Evolutionary conservation across 768 basidiomycete species (phyloP).

Genomic region (Xerocomellus amylosporus): DNA sequence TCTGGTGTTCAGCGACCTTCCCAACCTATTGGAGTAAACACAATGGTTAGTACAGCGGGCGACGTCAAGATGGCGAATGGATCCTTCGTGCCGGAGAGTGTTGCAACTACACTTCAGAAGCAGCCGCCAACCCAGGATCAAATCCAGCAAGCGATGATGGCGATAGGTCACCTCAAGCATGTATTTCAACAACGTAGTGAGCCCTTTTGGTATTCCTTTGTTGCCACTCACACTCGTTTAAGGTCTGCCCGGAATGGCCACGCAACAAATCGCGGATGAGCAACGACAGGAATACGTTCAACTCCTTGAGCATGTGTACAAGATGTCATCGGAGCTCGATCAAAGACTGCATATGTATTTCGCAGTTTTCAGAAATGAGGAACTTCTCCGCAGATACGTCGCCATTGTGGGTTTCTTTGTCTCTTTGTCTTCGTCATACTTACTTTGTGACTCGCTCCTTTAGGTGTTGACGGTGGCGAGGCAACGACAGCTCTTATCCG

Average conservation of each 20-base stretch:
- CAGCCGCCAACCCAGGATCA: conserved; percentile 33
- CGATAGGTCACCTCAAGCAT: conserved; percentile 34
- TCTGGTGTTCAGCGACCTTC: conserved; percentile 18
- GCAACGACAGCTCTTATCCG: conserved; percentile 26
- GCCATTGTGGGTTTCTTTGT: conserved; percentile 46
- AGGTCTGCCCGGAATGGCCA: conserved; percentile 38
- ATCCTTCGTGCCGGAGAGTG: conserved; percentile 6
- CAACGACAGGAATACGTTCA: conserved; percentile 53
- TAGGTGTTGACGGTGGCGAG: conserved; percentile 46
- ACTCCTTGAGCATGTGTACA: conserved; percentile 48
- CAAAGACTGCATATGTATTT: conserved; percentile 46
- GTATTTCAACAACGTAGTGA: conserved; percentile 34
- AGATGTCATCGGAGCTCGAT: conserved; percentile 48
- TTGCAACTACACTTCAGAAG: neutral
- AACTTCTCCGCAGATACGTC: conserved; percentile 47
- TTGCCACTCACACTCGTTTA: conserved; percentile 8
- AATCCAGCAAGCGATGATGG: conserved; percentile 26
- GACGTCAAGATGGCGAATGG: conserved; percentile 21
- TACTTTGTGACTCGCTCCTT: conserved; percentile 4
- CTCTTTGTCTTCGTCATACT: conserved; percentile 11
- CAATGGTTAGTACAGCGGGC: conserved; percentile 8
- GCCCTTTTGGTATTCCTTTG: conserved; percentile 10
- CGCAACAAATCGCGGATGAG: conserved; percentile 46
- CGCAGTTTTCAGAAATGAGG: conserved; percentile 47
- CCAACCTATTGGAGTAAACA: conserved; percentile 8